Base-by-base conservation (phyloP, 257 asterid genomes). In the Petunia secreta region DNA sequence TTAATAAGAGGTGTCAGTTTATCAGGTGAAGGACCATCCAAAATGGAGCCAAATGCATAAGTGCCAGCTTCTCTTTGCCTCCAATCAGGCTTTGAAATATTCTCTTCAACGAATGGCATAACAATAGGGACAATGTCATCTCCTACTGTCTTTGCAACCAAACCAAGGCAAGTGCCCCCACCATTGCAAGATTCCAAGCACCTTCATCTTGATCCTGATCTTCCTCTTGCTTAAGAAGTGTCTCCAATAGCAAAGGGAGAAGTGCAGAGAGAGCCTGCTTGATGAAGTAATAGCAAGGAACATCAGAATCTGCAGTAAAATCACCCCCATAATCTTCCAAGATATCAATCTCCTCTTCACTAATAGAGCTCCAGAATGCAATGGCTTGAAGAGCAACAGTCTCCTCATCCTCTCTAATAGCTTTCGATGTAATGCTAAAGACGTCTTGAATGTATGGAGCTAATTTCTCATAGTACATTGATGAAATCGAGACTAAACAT, bases 201-300 rank as follows among this genome's bases (percentile, higher is more conserved):
- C 92, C 97, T 83, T 91, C 97, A 77, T 91, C 97, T 85, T 90
- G 94, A 84, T 91, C 97, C 82, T 91, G 97, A 68, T 90, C 97
- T 75, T 91, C 97, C 79, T 91, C 94, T 89, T 91, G 97, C 90
- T 91, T 91, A 25, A 91, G 92, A 82, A 91, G 91, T n/a, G 97
- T 91, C 88, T 91, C 97, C 75, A 91, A 82, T 64, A 91, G 84
- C 92, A 90, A 73, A 16, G 94, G 94, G 16, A 89, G 93, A 69
- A 90, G 92, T n/a, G 91, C 94, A 75, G 94, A 91, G 68, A 91
- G 93, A 34, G 97, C 97, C 86, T 91, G 90, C 85, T 91, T 89
- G 83, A 88, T 84, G 79, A 91, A 91, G 79, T 90, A 85, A 82
- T 85, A 86, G 92, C 94, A 91, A 0, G 92, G 92, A 76, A 90